Conservation (phyloP, 805 yeast species). For the Barnettozyma sp. region DNA sequence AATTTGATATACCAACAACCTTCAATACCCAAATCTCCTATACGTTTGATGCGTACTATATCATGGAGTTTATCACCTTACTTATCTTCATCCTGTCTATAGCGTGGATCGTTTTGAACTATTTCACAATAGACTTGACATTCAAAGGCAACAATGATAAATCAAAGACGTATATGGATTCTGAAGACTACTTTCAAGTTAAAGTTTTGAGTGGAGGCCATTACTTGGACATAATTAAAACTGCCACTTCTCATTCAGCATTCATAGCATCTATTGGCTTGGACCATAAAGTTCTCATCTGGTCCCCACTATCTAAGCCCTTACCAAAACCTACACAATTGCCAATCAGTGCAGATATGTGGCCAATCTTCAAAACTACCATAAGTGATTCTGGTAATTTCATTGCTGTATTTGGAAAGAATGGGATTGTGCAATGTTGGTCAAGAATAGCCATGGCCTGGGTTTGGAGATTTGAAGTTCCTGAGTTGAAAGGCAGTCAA, state of each 20-base stretch:
- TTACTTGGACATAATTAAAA: conserved; percentile 52
- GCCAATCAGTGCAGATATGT: conserved; percentile 37
- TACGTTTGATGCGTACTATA: conserved; percentile 42
- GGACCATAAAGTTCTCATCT: conserved; percentile 63
- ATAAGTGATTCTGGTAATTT: conserved; percentile 53
- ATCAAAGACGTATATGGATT: conserved; percentile 10
- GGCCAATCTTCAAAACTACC: conserved; percentile 57
- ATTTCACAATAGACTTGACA: conserved; percentile 25
- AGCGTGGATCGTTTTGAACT: conserved; percentile 38
- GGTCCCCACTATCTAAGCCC: conserved; percentile 60
- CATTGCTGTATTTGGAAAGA: conserved; percentile 47
- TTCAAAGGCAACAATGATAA: conserved; percentile 18
- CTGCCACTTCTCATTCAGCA: conserved; percentile 53
- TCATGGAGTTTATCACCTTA: conserved; percentile 49
- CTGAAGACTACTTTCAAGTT: conserved; percentile 24
- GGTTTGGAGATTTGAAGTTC: conserved; percentile 43
- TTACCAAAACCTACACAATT: conserved; percentile 39
- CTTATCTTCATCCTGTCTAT: conserved; percentile 45
- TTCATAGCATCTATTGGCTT: conserved; percentile 66
- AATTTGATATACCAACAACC: neutral
- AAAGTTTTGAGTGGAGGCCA: conserved; percentile 48
- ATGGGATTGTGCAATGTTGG: conserved; percentile 52
- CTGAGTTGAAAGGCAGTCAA: conserved; percentile 30
- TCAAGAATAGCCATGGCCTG: conserved; percentile 48
- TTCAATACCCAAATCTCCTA: conserved; percentile 28